These are phyloP conservation scores for Aspergillus saccharolyticus DNA, from an alignment of 495 filamentous ascomycete genomes.

Conservation along the genomic window DNA sequence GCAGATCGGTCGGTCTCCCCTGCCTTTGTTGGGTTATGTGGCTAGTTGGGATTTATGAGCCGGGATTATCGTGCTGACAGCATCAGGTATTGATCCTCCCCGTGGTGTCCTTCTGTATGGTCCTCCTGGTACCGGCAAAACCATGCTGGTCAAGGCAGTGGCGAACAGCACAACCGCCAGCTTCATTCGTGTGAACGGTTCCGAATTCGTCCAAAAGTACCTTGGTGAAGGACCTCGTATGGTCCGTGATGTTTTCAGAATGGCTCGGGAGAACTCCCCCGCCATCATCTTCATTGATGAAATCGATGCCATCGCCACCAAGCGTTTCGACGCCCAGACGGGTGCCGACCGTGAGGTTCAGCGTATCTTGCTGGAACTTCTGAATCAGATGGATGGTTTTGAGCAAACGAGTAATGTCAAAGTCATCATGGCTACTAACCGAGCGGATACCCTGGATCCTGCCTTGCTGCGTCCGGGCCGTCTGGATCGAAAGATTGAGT, in stretches of 20 bases:
- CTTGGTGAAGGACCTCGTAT: conserved; percentile 95
- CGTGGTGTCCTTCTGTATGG: conserved; percentile 95
- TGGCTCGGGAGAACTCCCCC: conserved; percentile 96
- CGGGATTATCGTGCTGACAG: conserved; percentile 19
- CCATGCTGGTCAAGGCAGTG: conserved; percentile 97
- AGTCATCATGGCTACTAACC: conserved; percentile 99
- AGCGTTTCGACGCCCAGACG: conserved; percentile 97
- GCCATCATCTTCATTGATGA: conserved; percentile 99
- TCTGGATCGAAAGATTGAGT: conserved; percentile 97
- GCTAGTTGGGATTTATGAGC: neutral
- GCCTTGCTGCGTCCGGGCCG: conserved; percentile 90
- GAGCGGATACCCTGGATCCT: conserved; percentile 93
- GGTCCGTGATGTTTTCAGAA: conserved; percentile 98
- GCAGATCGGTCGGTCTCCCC: conserved; percentile 63
- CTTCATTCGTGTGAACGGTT: conserved; percentile 97
- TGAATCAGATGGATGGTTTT: conserved; percentile 99
- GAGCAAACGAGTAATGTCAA: conserved; percentile 98
- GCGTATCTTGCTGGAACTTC: conserved; percentile 90
- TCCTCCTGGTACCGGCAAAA: conserved; percentile 95
- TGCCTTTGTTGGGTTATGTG: neutral
- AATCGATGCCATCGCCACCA: conserved; percentile 97
- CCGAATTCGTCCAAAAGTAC: conserved; percentile 98
- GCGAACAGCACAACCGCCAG: conserved; percentile 97
- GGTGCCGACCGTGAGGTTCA: conserved; percentile 97
- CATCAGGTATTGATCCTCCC: conserved; percentile 84